Percentiles rank a stretch among this genome's conserved stretches.
Evolutionary conservation across 1,139 yeast species (phyloP).

Genomic region (Citeromyces siamensis): DNA sequence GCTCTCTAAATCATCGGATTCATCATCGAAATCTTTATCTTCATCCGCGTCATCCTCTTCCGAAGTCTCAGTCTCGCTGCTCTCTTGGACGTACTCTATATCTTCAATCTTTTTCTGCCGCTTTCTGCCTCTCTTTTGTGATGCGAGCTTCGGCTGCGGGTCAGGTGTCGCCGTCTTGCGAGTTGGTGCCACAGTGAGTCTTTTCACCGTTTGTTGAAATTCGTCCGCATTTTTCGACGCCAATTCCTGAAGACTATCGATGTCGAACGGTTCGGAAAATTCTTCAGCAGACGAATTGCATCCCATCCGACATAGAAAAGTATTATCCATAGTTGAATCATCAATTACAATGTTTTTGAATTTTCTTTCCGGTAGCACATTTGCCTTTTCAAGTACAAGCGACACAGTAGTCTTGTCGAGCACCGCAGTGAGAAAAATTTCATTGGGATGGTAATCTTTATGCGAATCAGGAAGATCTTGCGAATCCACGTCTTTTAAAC

Average conservation of each 20-base stretch:
- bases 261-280: constrained; percentile 23
- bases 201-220: constrained; percentile 19
- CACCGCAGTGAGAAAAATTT: constrained; percentile 25
- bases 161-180: constrained; percentile 8
- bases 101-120: no score
- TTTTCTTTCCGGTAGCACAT: constrained; percentile 21
- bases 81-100: constrained; percentile 6
- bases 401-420: constrained; percentile 21
- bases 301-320: constrained; percentile 27
- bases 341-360: constrained; percentile 19
- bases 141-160: constrained; percentile 5
- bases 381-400: constrained; percentile 22
- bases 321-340: constrained; percentile 18
- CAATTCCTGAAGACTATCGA: constrained; percentile 17
- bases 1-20: no score
- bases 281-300: constrained; percentile 22
- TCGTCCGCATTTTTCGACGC: constrained; percentile 17
- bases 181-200: constrained; percentile 18
- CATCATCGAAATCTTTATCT: constrained; percentile 9
- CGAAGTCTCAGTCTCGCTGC: constrained; percentile 6
- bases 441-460: constrained; percentile 4
- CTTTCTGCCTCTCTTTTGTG: no score
- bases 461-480: constrained; percentile 11
- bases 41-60: constrained; percentile 6
- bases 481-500: constrained; percentile 16